Percentiles rank a stretch among this genome's conserved stretches.
phyloP scores from a whole-genome alignment of 192 early-diverging fungal genomes.

The Phlyctochytrium planicorne region DNA sequence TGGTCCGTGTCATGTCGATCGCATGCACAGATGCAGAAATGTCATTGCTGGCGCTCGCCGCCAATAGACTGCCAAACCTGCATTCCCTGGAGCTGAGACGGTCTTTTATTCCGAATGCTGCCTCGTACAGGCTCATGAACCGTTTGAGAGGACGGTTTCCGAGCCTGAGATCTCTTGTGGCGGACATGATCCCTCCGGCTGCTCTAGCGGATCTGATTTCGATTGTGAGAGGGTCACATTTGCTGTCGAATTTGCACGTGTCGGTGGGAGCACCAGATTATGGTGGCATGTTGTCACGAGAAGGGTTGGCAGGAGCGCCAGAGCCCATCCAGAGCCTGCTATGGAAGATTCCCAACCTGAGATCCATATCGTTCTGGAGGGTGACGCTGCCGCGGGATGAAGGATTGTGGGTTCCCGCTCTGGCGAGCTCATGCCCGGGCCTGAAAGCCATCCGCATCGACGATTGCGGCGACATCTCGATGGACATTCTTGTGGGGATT shows the following conservation, averaged over 20 bases:
- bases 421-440: not conserved
- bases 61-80: not conserved
- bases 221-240: not conserved
- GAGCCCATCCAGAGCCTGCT: not conserved
- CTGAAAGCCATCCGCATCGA: not conserved
- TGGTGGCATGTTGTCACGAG: not conserved
- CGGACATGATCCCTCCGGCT: conserved; percentile 5
- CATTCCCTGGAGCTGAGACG: conserved; percentile 4
- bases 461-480: conserved; percentile 4
- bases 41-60: conserved; percentile 4
- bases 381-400: conserved; percentile 1
- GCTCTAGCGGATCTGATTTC: not conserved
- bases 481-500: conserved; percentile 3
- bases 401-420: conserved; percentile 1
- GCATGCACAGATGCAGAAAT: conserved; percentile 5
- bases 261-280: not conserved
- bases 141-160: not conserved
- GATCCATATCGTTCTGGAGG: conserved; percentile 4
- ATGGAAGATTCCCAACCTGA: not conserved
- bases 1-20: conserved; percentile 2
- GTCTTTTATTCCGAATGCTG: conserved; percentile 2
- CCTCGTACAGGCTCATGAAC: not conserved
- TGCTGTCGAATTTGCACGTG: conserved; percentile 3
- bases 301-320: not conserved
- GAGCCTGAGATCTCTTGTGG: not conserved